phyloP scores from a whole-genome alignment of 345 rosid species.

The Combretum micranthum region DNA sequence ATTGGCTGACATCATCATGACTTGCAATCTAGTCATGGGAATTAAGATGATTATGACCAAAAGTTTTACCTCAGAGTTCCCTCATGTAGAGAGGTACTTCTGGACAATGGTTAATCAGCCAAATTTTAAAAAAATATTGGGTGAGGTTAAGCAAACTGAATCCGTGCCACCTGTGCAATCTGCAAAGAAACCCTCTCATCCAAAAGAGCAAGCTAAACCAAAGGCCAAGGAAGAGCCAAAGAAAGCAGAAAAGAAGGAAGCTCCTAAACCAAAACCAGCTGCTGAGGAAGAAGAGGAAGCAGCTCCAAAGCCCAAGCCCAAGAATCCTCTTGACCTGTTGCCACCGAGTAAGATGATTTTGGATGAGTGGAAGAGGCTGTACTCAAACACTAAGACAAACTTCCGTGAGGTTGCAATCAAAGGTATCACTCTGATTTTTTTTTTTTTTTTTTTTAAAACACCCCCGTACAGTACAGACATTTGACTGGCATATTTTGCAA shows the following conservation, averaged over 20 bases:
- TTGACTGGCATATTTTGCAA: not conserved
- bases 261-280: constrained; percentile 62
- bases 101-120: constrained; percentile 98
- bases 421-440: constrained; percentile 31
- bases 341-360: constrained; percentile 92
- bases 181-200: constrained; percentile 57
- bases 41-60: constrained; percentile 49
- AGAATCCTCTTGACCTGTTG: constrained; percentile 89
- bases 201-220: constrained; percentile 55
- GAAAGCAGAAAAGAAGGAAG: constrained; percentile 70
- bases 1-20: constrained; percentile 74
- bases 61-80: constrained; percentile 80
- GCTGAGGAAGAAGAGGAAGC: constrained; percentile 28
- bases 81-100: constrained; percentile 95
- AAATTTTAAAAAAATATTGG: constrained; percentile 67
- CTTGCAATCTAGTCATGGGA: constrained; percentile 67
- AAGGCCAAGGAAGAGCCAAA: constrained; percentile 63
- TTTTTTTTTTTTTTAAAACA: not conserved
- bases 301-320: constrained; percentile 52
- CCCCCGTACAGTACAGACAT: too few species aligned
- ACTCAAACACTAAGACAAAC: constrained; percentile 90
- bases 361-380: constrained; percentile 99
- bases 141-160: constrained; percentile 78
- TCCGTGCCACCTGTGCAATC: constrained; percentile 48
- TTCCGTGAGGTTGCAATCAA: constrained; percentile 95